Conservation (phyloP, 257 asterid genomes). For the Anisodus acutangulus region DNA sequence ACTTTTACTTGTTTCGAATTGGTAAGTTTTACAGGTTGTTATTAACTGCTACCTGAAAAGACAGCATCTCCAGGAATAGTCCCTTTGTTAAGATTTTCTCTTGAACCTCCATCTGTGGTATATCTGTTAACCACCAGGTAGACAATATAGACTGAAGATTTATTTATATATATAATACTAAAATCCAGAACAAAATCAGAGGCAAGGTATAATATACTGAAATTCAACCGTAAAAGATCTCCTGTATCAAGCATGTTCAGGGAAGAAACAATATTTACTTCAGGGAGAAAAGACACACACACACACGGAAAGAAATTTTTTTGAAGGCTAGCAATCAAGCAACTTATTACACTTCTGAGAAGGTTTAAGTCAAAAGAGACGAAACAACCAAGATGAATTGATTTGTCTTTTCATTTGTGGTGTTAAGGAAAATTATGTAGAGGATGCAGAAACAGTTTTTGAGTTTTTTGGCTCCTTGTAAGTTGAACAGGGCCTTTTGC, state of each 20-base stretch:
- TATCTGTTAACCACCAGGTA: conserved; percentile 61
- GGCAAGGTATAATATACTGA: neutral
- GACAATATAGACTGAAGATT: conserved; percentile 20
- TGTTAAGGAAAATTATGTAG: neutral
- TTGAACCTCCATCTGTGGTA: conserved; percentile 91
- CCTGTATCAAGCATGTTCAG: neutral
- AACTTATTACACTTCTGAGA: neutral
- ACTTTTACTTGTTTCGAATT: conserved; percentile 13
- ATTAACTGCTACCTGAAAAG: conserved; percentile 67
- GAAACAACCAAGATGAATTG: conserved; percentile 14
- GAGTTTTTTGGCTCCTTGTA: neutral
- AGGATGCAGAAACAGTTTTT: neutral
- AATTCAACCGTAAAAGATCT: neutral
- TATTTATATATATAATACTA: neutral
- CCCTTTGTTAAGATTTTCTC: conserved; percentile 85
- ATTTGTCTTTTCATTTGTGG: neutral
- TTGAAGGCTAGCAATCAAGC: conserved; percentile 16
- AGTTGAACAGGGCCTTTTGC: neutral
- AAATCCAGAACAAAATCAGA: neutral
- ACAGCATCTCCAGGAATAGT: conserved; percentile 77
- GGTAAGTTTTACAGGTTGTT: conserved; percentile 6
- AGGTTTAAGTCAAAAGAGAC: neutral
- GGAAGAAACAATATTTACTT: neutral
- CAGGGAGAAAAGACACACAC: neutral
- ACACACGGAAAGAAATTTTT: neutral